Percentiles rank a stretch among this genome's conserved stretches.
Conservation (phyloP, 176 grass and related monocot genomes). For the Areca catechu region DNA sequence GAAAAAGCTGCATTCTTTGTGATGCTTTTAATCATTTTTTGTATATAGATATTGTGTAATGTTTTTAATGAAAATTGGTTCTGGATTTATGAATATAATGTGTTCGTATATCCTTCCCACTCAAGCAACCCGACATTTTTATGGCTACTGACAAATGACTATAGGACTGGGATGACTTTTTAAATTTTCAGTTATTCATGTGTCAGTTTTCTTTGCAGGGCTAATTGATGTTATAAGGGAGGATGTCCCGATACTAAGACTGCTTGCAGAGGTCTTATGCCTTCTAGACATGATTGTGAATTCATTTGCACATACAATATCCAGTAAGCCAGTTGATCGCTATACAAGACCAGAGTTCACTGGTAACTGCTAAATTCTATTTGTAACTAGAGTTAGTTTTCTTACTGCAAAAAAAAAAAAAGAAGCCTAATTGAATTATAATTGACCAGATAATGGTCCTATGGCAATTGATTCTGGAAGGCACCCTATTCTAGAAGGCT, state of each 20-base stretch:
- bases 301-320: conserved; percentile 89
- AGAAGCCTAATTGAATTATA: conserved; percentile 1
- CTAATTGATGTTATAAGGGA: conserved; percentile 73
- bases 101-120: too few relatives aligned
- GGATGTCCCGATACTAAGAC: conserved; percentile 59
- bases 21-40: too few relatives aligned
- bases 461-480: conserved; percentile 90
- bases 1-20: too few relatives aligned
- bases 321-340: conserved; percentile 66
- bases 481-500: conserved; percentile 86
- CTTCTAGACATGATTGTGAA: conserved; percentile 96
- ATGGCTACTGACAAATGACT: too few relatives aligned
- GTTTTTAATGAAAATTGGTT: too few relatives aligned
- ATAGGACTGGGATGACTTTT: too few relatives aligned
- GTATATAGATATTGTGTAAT: too few relatives aligned
- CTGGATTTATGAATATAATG: too few relatives aligned
- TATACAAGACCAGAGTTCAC: conserved; percentile 90
- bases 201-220: conserved; percentile 28
- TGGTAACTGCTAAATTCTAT: conserved; percentile 20
- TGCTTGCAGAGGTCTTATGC: conserved; percentile 85
- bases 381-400: background rate
- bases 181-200: background rate
- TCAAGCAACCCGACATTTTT: too few relatives aligned
- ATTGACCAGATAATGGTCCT: conserved; percentile 67
- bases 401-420: background rate